Base-by-base conservation (phyloP, 208 protist genomes). In the Leishmania aethiopica region DNA sequence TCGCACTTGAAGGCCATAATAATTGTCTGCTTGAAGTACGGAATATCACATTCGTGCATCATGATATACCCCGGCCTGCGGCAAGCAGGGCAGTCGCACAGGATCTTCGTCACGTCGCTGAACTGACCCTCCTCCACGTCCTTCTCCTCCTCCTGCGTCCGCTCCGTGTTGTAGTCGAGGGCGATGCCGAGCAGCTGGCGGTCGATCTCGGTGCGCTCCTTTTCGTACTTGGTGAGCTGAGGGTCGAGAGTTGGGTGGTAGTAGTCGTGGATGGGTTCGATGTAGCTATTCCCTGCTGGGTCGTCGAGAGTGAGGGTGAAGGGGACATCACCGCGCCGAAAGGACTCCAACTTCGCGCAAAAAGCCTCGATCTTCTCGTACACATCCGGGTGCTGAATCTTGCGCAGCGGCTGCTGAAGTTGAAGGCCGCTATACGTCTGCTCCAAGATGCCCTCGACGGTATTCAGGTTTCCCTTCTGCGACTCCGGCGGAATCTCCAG, bases 271-370 rank as follows among this genome's bases (percentile, higher is more conserved):
- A 92, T 89, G 0, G 90, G 93, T 86, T 98, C 95, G 73, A 99
- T 94, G 88, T 98, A 99, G 84, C 94, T 98, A 86, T 98, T 99
- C 28, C 93, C 92, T 1, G 96, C 89, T 22, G 97, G 96, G 85
- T 99, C 98, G 77, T 99, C 96, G 49, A 99, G 88, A 42, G 91
- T 96, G n/a, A 99, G 87, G 25, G 97, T 99, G 81, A 99, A 99
- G 40, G 93, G 92, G 0, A 89, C 77, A 53, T 93, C 79, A 10
- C 95, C 96, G 25, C 78, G 86, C 51, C 92, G 85, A 59, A 91
- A 93, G 25, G 80, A 45, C 77, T 88, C 86, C 10, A 98, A 77
- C 75, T 95, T 96, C 62, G 90, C 74, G 81, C 93, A 98, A 80
- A 97, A 98, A 3, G 64, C 66, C 62, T 93, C 90, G 66, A 98